Percentiles rank a stretch among this genome's conserved stretches.
phyloP scores from a whole-genome alignment of 169 alveolate species.

The Cyclospora cayetanensis region DNA sequence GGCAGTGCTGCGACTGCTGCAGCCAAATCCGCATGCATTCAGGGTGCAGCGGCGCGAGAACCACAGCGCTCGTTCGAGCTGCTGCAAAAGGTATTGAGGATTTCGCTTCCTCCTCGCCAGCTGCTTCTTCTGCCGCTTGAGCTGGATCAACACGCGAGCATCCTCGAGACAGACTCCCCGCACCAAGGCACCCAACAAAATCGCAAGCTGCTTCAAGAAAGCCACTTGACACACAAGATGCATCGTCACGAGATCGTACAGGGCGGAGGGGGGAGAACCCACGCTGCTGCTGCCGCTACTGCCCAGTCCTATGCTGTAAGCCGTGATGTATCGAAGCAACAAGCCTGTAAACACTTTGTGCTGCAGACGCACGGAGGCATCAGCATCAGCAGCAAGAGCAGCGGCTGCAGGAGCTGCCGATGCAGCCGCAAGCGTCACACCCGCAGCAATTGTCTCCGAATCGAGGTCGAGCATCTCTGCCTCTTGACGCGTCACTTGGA shows the following conservation, averaged over 20 bases:
- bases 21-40: not conserved
- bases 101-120: not conserved
- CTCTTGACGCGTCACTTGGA: not conserved
- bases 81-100: not conserved
- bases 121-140: not conserved
- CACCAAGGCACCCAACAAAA: not conserved
- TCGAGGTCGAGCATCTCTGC: not conserved
- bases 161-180: not conserved
- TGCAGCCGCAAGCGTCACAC: not conserved
- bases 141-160: not conserved
- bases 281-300: slow-evolving; percentile 14
- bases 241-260: not conserved
- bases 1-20: slow-evolving; percentile 7
- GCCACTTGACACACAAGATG: not conserved
- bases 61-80: not conserved
- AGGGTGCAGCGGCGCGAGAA: not conserved
- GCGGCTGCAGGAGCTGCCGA: slow-evolving; percentile 14
- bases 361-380: not conserved
- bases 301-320: not conserved
- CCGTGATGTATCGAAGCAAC: slow-evolving; percentile 1
- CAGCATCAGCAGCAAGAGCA: not conserved
- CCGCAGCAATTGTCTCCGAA: not conserved
- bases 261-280: slow-evolving; percentile 1
- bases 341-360: not conserved
- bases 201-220: not conserved